These are phyloP conservation scores for Conidiobolus incongruus DNA, from an alignment of 371 early-diverging fungal genomes.

Conservation along the genomic window DNA sequence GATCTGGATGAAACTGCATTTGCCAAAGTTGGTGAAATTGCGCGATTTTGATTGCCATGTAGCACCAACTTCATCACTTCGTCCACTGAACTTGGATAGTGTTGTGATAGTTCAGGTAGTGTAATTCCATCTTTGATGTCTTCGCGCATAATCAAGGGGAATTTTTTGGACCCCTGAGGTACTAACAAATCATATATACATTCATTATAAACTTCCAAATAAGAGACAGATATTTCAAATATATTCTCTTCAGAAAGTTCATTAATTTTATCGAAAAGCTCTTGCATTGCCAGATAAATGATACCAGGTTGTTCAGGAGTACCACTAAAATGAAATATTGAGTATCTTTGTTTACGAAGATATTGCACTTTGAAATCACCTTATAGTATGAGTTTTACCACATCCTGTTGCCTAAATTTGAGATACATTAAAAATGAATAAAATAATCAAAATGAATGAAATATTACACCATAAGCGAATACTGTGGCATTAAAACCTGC, in stretches of 20 bases:
- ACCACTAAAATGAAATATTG: slow-evolving; percentile 29
- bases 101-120: slow-evolving; percentile 25
- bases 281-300: slow-evolving; percentile 41
- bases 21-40: slow-evolving; percentile 44
- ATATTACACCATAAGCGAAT: slow-evolving; percentile 37
- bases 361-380: not conserved
- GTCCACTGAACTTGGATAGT: slow-evolving; percentile 16
- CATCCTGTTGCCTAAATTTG: slow-evolving; percentile 52
- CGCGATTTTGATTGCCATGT: slow-evolving; percentile 39
- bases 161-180: slow-evolving; percentile 9
- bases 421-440: not conserved
- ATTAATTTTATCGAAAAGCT: slow-evolving; percentile 36
- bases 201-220: slow-evolving; percentile 93
- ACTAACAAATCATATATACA: slow-evolving; percentile 68
- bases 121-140: slow-evolving; percentile 32
- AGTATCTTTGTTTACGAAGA: slow-evolving; percentile 35
- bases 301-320: slow-evolving; percentile 44
- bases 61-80: slow-evolving; percentile 25
- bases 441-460: not conserved
- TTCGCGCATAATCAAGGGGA: slow-evolving; percentile 38
- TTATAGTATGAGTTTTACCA: slow-evolving; percentile 54
- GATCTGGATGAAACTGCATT: slow-evolving; percentile 62
- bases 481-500: slow-evolving; percentile 42
- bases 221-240: slow-evolving; percentile 36
- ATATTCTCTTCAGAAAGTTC: slow-evolving; percentile 18